These are phyloP conservation scores for Colletotrichum falcatum DNA, from an alignment of 2,329 filamentous ascomycete genomes.

Conservation along the genomic window DNA sequence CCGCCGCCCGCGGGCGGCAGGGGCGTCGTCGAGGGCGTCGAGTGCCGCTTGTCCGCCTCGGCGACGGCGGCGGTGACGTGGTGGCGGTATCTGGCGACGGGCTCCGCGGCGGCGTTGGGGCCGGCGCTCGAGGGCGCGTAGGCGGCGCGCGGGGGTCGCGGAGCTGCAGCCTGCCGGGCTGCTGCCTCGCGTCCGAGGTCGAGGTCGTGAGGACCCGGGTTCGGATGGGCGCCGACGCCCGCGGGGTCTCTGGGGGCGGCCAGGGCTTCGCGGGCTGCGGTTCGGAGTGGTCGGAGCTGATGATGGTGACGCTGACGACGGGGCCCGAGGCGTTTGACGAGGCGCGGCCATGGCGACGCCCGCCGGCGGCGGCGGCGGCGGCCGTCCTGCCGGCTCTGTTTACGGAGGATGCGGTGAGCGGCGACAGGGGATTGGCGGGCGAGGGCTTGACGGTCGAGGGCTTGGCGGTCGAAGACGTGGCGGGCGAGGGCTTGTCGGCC, in stretches of 20 bases:
- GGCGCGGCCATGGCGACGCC: slow-evolving; percentile 10
- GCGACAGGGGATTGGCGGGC: slow-evolving; percentile 3
- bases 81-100: not conserved
- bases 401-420: not conserved
- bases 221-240: not conserved
- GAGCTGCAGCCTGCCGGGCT: slow-evolving; percentile 7
- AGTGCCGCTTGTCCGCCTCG: slow-evolving; percentile 26
- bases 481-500: not conserved
- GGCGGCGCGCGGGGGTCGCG: slow-evolving; percentile 26
- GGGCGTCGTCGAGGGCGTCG: slow-evolving; percentile 8
- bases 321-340: not conserved
- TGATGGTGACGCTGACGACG: slow-evolving; percentile 13
- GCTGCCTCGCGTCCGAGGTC: slow-evolving; percentile 5
- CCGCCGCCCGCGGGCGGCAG: not conserved
- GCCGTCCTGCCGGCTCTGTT: not conserved
- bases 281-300: slow-evolving; percentile 23
- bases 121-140: slow-evolving; percentile 12
- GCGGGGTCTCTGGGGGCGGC: slow-evolving; percentile 24
- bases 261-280: slow-evolving; percentile 22
- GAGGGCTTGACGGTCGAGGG: not conserved
- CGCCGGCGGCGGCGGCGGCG: slow-evolving; percentile 9
- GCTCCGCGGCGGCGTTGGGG: not conserved
- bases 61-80: not conserved
- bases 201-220: not conserved
- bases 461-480: not conserved